Conservation (phyloP, 169 alveolate species). For the Miamiensis avidus region DNA sequence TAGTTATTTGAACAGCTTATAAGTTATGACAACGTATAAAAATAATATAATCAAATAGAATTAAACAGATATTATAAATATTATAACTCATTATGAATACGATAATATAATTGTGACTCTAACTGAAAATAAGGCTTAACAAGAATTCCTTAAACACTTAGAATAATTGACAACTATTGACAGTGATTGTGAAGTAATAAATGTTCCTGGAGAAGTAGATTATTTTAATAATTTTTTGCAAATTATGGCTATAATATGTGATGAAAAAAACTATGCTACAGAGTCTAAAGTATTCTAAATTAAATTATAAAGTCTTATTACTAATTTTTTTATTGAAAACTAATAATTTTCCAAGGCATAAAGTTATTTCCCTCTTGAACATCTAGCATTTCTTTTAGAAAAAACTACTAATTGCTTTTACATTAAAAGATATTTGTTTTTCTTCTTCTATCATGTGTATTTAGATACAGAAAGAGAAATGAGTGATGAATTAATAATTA, state of each 20-base stretch:
- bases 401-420: conserved; percentile 1
- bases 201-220: conserved; percentile 1
- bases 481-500: neutral
- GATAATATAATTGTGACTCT: neutral
- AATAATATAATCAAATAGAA: conserved; percentile 1
- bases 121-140: neutral
- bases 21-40: neutral
- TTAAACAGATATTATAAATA: conserved; percentile 4
- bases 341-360: no score
- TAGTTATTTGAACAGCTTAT: neutral
- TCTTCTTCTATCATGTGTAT: conserved; percentile 9
- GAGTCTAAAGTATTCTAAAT: no score
- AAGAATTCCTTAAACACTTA: neutral
- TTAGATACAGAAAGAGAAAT: conserved; percentile 12
- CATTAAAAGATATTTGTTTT: neutral
- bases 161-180: neutral
- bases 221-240: neutral
- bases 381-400: neutral
- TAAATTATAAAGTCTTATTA: no score
- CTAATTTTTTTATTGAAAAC: no score
- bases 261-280: neutral
- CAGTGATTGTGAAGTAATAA: neutral
- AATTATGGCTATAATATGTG: conserved; percentile 2
- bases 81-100: neutral
- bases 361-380: neutral